Conservation (phyloP, 164 flowering plant species). For the Macadamia tetraphylla region DNA sequence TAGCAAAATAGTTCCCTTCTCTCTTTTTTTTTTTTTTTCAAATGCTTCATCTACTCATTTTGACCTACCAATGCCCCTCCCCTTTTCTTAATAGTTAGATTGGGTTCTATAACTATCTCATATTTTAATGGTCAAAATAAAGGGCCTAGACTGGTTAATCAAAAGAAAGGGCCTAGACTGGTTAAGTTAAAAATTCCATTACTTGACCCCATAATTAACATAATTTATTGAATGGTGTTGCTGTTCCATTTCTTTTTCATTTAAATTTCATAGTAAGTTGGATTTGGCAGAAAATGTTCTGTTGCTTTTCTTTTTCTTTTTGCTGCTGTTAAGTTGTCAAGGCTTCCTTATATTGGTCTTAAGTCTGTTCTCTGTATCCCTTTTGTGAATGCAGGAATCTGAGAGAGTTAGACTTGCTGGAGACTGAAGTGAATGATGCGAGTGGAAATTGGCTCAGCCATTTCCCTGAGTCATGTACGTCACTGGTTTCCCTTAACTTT, state of each 20-base stretch:
- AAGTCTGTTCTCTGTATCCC: background rate
- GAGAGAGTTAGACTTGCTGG: slow-evolving; percentile 71
- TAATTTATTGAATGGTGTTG: too few species aligned
- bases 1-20: too few species aligned
- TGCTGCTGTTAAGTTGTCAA: too few species aligned
- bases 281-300: background rate
- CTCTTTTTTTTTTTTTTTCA: too few species aligned
- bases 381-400: slow-evolving; percentile 47
- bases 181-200: background rate
- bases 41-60: too few species aligned
- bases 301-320: too few species aligned
- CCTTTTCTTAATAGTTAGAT: background rate
- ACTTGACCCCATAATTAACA: background rate
- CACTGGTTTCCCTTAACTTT: slow-evolving; percentile 73
- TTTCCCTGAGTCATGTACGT: slow-evolving; percentile 74
- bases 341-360: background rate
- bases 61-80: background rate
- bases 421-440: slow-evolving; percentile 78
- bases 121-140: background rate
- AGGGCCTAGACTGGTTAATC: too few species aligned
- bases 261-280: background rate
- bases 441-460: slow-evolving; percentile 82
- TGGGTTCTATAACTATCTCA: too few species aligned
- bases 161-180: too few species aligned
- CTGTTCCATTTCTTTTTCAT: background rate